Percentiles rank a stretch among this genome's conserved stretches.
Conservation (phyloP, 106 monocot species). For the Amphibolis antarctica region DNA sequence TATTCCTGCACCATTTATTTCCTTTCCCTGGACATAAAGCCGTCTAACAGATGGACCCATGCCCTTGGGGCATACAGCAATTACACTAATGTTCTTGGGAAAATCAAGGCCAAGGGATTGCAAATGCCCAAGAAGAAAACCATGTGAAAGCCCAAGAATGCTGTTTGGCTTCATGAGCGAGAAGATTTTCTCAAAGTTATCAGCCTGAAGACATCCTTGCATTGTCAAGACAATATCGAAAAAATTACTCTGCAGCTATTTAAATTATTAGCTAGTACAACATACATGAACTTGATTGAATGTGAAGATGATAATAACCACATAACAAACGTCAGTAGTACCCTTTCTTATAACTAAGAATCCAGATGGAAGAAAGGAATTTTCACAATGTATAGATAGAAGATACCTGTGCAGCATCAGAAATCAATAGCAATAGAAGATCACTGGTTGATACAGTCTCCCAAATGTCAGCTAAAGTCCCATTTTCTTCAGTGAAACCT, state of each 20-base stretch:
- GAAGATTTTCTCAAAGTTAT: slow-evolving; percentile 67
- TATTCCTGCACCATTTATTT: slow-evolving; percentile 79
- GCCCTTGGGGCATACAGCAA: slow-evolving; percentile 82
- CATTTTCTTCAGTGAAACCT: slow-evolving; percentile 90
- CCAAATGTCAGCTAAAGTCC: slow-evolving; percentile 87
- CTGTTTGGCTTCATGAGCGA: slow-evolving; percentile 81
- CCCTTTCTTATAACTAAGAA: no score
- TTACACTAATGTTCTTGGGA: slow-evolving; percentile 67
- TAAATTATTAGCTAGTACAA: no score
- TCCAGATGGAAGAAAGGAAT: no score
- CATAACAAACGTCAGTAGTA: background rate
- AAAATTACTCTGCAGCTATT: no score
- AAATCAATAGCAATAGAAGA: slow-evolving; percentile 77
- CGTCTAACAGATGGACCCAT: slow-evolving; percentile 86
- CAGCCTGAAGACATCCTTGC: slow-evolving; percentile 35
- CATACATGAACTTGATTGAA: no score
- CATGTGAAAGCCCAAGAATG: slow-evolving; percentile 74
- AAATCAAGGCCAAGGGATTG: slow-evolving; percentile 62
- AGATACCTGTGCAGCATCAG: slow-evolving; percentile 83
- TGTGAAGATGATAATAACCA: no score
- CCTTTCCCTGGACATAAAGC: slow-evolving; percentile 78
- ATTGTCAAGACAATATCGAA: no score
- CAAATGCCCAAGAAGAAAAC: slow-evolving; percentile 82
- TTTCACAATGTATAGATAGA: no score
- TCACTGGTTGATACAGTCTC: slow-evolving; percentile 78